These are phyloP conservation scores for Penicillium capsulatum DNA, from an alignment of 2,329 filamentous ascomycete genomes.

Conservation along the genomic window DNA sequence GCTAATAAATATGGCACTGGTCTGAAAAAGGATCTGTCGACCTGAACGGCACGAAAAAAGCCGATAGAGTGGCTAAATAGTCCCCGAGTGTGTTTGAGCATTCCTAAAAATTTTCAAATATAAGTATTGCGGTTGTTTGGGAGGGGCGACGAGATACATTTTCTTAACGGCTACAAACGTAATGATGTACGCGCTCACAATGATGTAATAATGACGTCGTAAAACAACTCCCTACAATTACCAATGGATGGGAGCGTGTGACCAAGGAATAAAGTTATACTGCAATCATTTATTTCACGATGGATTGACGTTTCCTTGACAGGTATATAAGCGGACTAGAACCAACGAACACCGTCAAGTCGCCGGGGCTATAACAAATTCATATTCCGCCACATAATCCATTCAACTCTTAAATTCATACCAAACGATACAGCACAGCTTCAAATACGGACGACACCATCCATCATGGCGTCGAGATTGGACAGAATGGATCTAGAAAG, in stretches of 20 bases:
- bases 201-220: not conserved
- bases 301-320: not conserved
- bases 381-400: not conserved
- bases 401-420: not conserved
- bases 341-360: not conserved
- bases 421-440: not conserved
- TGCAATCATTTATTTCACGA: not conserved
- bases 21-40: not conserved
- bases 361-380: not conserved
- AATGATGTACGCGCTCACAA: not conserved
- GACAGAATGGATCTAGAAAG: not conserved
- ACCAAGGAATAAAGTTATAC: not conserved
- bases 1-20: not conserved
- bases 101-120: not conserved
- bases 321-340: not conserved
- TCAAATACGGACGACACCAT: not conserved
- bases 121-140: not conserved
- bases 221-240: not conserved
- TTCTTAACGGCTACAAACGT: not conserved
- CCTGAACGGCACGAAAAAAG: not conserved
- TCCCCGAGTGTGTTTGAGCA: conserved; percentile 1
- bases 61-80: conserved; percentile 1
- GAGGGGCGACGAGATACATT: not conserved
- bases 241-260: not conserved
- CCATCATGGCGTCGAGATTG: not conserved